Percentiles rank a stretch among this genome's conserved stretches.
These are phyloP conservation scores for Saccharomycopsis sp. DNA, from an alignment of 805 yeast genomes.

Conservation along the genomic window DNA sequence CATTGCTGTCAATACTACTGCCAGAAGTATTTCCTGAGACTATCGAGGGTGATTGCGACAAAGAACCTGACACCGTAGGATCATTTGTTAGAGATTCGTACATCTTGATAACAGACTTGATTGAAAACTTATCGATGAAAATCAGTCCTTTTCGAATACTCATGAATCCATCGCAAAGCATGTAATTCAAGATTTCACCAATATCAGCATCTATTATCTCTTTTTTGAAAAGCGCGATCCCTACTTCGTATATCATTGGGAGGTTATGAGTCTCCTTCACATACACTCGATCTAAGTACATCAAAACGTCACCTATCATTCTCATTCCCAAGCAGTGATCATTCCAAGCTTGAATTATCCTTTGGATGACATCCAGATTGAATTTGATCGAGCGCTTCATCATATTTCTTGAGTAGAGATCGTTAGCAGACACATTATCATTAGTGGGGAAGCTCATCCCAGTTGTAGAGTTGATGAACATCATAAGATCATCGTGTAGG, in stretches of 20 bases:
- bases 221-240: constrained; percentile 60
- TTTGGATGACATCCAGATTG: constrained; percentile 20
- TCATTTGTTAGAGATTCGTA: constrained; percentile 56
- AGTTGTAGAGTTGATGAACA: constrained; percentile 10
- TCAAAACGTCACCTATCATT: constrained; percentile 73
- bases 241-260: constrained; percentile 65
- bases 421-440: constrained; percentile 14
- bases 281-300: constrained; percentile 83
- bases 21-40: constrained; percentile 2
- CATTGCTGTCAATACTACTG: constrained; percentile 19
- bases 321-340: constrained; percentile 68
- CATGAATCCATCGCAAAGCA: constrained; percentile 49
- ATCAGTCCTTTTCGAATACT: constrained; percentile 43
- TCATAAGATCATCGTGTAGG: constrained; percentile 22
- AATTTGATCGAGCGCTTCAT: constrained; percentile 33
- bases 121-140: constrained; percentile 43
- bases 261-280: constrained; percentile 55
- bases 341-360: constrained; percentile 46
- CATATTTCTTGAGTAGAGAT: constrained; percentile 22
- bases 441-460: neutral
- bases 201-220: constrained; percentile 47
- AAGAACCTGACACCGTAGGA: neutral
- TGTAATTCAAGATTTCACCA: constrained; percentile 42
- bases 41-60: neutral
- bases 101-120: constrained; percentile 62